Conservation (phyloP, 73 alveolate species). For the Paramecium pentaurelia region DNA sequence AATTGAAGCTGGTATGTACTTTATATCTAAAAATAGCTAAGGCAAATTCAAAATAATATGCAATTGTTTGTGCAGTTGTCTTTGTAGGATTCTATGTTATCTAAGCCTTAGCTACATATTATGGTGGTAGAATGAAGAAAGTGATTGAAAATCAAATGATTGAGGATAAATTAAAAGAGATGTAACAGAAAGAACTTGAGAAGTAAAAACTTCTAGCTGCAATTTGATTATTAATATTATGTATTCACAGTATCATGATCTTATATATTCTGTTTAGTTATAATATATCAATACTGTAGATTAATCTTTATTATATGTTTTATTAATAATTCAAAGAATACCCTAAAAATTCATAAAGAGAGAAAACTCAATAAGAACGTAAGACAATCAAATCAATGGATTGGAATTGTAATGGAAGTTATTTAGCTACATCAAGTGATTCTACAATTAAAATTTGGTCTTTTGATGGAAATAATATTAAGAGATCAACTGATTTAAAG, state of each 20-base stretch:
- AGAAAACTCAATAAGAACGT: slow-evolving; percentile 32
- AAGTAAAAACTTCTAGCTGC: slow-evolving; percentile 15
- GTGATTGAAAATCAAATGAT: slow-evolving; percentile 45
- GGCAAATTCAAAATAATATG: slow-evolving; percentile 21
- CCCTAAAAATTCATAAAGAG: slow-evolving; percentile 19
- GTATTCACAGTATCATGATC: not conserved
- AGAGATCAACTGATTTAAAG: slow-evolving; percentile 30
- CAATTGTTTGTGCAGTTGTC: not conserved
- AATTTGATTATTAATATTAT: not conserved
- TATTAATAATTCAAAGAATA: slow-evolving; percentile 32
- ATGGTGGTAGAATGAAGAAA: slow-evolving; percentile 40
- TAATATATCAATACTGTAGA: not conserved
- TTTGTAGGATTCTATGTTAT: slow-evolving; percentile 29
- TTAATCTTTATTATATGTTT: not conserved
- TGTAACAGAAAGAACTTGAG: slow-evolving; percentile 29
- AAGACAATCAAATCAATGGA: slow-evolving; percentile 34
- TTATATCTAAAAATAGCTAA: not conserved
- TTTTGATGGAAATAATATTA: slow-evolving; percentile 37
- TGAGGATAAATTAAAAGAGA: slow-evolving; percentile 10
- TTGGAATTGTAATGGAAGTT: slow-evolving; percentile 43
- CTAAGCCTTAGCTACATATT: not conserved
- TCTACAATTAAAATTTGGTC: slow-evolving; percentile 24
- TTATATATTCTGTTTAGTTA: not conserved
- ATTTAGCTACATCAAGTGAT: slow-evolving; percentile 8
- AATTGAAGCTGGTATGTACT: not conserved